Percentiles rank a stretch among this genome's conserved stretches.
These are phyloP conservation scores for Backusella mclennaniae DNA, from an alignment of 192 early-diverging fungal species.

Conservation along the genomic window DNA sequence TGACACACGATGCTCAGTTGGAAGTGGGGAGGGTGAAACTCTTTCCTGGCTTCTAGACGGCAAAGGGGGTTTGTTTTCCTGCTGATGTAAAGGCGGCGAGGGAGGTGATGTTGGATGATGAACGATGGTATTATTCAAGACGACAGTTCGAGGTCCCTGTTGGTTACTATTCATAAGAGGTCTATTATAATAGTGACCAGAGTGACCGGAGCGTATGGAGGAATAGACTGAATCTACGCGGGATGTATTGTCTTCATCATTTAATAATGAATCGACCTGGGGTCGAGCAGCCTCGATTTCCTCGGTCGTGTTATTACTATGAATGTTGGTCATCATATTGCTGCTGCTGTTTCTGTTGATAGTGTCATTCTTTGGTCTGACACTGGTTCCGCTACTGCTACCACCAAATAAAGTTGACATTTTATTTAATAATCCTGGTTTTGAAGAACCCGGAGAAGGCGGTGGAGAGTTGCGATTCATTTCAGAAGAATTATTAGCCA, in stretches of 20 bases:
- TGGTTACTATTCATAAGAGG: background rate
- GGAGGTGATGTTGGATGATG: background rate
- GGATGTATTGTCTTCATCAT: conserved; percentile 13
- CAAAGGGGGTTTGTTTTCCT: background rate
- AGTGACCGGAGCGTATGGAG: conserved; percentile 15
- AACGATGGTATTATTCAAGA: conserved; percentile 8
- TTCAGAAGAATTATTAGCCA: background rate
- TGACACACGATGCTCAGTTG: background rate
- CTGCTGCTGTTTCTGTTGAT: background rate
- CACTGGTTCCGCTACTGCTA: background rate
- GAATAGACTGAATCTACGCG: conserved; percentile 29
- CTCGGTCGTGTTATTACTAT: background rate
- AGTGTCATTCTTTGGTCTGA: background rate
- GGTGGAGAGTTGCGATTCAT: background rate
- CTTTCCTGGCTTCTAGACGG: background rate
- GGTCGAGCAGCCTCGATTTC: background rate
- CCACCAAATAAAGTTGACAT: conserved; percentile 19
- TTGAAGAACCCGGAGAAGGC: conserved; percentile 2
- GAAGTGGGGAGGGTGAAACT: background rate
- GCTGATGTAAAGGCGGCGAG: background rate
- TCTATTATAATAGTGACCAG: background rate
- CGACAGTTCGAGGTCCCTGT: conserved; percentile 15
- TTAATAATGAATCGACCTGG: background rate
- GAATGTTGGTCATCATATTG: background rate
- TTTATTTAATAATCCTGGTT: conserved; percentile 10